Evolutionary conservation across 305 asterid genomes (phyloP), one percentile per base, ranked within the genome.

Genomic region (Rubia peregrina): DNA sequence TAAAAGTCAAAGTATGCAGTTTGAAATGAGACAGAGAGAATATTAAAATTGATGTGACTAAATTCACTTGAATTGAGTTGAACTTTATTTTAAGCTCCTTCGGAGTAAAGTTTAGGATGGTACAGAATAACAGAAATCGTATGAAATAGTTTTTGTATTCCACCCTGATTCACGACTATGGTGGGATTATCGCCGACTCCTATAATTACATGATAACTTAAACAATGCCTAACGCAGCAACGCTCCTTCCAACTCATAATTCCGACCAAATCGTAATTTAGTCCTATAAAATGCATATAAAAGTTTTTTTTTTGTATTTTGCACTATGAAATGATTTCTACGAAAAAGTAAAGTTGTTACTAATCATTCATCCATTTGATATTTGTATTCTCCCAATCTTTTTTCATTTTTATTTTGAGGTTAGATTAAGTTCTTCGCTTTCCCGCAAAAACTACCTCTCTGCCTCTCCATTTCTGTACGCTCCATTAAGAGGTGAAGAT

Each of bases 381-480:
- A 65, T 65, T 65, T 42, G 17, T 16, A 51, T 16, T 64, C 44
- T 9, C 49, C 49, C 46, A 21, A 38, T 14, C 21, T 17, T 38
- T 3, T 61, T 33, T 14, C 44, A 16, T 70, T 51, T 22, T 53
- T 7, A 19, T 40, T 71, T 53, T 71, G 33, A 71, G 57, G 24
- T 65, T 38, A 61, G 16, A 22, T 51, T 26, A 49, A 51, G 41
- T 30, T 19, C 70, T 69, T 36, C 61, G 64, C 75, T 55, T 73
- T 78, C 78, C 81, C 78, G 78, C 78, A 78, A 78, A 78, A 74
- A 74, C 75, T 69, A 75, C 59, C 70, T 19, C 75, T 65, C 61
- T 21, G 38, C 79, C 65, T 72, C 66, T 72, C 57, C 21, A 43
- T 24, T 8, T 13, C 74, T 43, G 43, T 17, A 13, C 19, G 46